Percentiles rank a stretch among this genome's conserved stretches.
These are phyloP conservation scores for Naematelia encephala DNA, from an alignment of 768 basidiomycete genomes.

Conservation along the genomic window DNA sequence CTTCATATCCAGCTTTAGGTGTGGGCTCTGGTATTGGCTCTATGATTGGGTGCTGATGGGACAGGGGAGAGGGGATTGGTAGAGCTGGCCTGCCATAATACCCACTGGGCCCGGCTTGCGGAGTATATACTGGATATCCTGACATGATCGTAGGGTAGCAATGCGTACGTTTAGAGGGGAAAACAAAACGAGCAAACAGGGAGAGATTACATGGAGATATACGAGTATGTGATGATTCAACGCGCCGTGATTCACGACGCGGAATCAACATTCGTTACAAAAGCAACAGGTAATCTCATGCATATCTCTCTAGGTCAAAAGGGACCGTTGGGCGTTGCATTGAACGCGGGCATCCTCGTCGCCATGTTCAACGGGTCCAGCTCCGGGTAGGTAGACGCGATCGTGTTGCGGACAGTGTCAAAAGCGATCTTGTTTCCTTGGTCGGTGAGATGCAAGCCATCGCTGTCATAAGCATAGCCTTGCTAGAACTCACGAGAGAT, in stretches of 20 bases:
- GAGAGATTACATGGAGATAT: no score
- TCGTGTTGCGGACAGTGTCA: conserved; percentile 60
- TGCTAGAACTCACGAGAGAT: conserved; percentile 34
- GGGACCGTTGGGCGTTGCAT: not conserved
- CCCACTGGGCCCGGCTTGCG: not conserved
- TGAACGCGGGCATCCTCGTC: conserved; percentile 55
- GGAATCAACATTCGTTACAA: not conserved
- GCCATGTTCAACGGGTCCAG: conserved; percentile 64
- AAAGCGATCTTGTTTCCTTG: conserved; percentile 73
- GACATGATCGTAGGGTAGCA: not conserved
- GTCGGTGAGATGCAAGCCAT: conserved; percentile 78
- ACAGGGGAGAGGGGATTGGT: not conserved
- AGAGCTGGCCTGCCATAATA: not conserved
- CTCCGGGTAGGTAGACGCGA: conserved; percentile 63
- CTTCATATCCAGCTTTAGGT: conserved; percentile 34
- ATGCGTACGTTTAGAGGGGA: no score
- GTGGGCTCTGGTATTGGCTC: conserved; percentile 32
- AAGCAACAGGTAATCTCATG: not conserved
- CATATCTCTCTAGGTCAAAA: not conserved
- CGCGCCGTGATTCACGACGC: not conserved
- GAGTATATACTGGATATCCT: not conserved
- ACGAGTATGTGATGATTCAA: not conserved
- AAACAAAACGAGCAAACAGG: not conserved
- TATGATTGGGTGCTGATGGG: not conserved
- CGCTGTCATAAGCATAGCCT: conserved; percentile 46